Evolutionary conservation across 2,329 filamentous ascomycete species (phyloP), one percentile per base, ranked within the genome.

Genomic region (Plenodomus lindquistii): DNA sequence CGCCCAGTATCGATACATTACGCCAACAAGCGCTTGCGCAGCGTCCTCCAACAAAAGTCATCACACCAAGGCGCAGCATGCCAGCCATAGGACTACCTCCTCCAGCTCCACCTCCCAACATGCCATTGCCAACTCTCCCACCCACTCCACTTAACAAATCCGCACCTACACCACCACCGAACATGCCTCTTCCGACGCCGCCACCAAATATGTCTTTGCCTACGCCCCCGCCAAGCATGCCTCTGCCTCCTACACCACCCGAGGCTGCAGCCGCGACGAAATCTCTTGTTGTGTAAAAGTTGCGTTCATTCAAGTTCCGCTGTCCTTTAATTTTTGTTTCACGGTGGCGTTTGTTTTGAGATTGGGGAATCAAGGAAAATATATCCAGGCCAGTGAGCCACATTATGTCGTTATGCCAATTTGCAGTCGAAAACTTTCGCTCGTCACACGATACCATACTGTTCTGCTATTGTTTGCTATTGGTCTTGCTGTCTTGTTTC

Each of bases 61-160:
- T 63, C 37, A 62, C 44, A 59, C 48, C 63, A 56, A 51, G 70
- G 49, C 60, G 59, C 9, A 72, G 66, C 16, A 71, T 77, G 52
- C 68, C 75, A 2, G 60, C 69, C 1, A 69, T 75, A 13, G 66
- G 69, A 1, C 57, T 79, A 2, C 75, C 75, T 2, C 77, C 77
- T 6, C 76, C 76, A 3, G 74, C 73, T 4, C 76, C 76, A 3
- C 76, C 77, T 18, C 77, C 77, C 45, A 69, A 63, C 11, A 72
- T 74, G 57, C 75, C 76, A n/a, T 55, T 78, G 18, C 76, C 76
- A n/a, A 52, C 65, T 10, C 31, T 49, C 15, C 46, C 42, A 16
- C 17, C 63, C 9, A 65, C 65, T 29, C 73, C 73, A 6, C 60
- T 60, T 10, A 55, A 50, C 37, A 40, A 51, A 21, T 41, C 48